Evolutionary conservation across 306 rosid species (phyloP).

Genomic region (Quercus cerris): DNA sequence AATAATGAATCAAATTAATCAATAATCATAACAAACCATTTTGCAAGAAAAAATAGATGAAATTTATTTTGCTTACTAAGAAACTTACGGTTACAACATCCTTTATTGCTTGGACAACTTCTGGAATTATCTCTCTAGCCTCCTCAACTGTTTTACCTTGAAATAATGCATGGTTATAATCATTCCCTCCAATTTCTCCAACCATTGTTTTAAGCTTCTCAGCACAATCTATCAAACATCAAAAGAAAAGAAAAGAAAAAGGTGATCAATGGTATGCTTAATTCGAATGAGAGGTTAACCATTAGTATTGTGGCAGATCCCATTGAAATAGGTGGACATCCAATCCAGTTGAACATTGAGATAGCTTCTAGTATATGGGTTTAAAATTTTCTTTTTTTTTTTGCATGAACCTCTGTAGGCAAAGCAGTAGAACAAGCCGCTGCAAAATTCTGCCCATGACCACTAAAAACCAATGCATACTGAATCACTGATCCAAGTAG

Average conservation of each 20-base stretch:
- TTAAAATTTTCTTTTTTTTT: background rate
- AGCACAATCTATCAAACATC: slow-evolving; percentile 9
- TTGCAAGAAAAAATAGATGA: background rate
- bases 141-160: slow-evolving; percentile 9
- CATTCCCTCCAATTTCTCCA: slow-evolving; percentile 18
- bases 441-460: slow-evolving; percentile 20
- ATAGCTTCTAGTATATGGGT: background rate
- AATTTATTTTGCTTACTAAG: background rate
- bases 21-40: background rate
- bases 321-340: slow-evolving; percentile 15
- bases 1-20: background rate
- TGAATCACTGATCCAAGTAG: background rate
- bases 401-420: background rate
- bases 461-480: background rate
- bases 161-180: background rate
- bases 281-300: background rate
- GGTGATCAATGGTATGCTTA: background rate
- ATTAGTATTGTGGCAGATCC: background rate
- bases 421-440: slow-evolving; percentile 24
- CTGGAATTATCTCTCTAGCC: background rate
- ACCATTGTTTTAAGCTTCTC: slow-evolving; percentile 11
- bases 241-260: background rate
- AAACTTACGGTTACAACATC: background rate
- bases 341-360: slow-evolving; percentile 15
- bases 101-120: slow-evolving; percentile 18